Evolutionary conservation across 768 basidiomycete genomes (phyloP).

Genomic region (Zangia roseola): DNA sequence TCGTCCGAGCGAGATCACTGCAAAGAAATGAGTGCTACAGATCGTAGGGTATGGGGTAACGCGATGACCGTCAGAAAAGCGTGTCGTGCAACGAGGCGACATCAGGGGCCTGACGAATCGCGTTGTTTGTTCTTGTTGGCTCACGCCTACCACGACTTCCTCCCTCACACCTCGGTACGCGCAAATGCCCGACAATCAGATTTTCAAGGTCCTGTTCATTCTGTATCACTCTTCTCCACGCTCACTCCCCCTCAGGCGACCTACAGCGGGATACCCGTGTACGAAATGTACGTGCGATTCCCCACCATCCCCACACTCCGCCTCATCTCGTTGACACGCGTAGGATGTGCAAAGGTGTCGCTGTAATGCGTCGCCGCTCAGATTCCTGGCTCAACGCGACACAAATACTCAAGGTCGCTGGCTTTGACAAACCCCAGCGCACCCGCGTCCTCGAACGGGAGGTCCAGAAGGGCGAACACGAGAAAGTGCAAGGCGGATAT

Average conservation of each 20-base stretch:
- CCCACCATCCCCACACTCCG: constrained; percentile 36
- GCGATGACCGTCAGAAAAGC: constrained; percentile 10
- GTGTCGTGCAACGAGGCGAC: constrained; percentile 22
- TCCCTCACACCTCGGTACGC: constrained; percentile 1
- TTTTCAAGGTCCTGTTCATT: constrained; percentile 69
- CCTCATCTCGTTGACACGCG: constrained; percentile 39
- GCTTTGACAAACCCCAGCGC: constrained; percentile 98
- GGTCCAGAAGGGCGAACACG: constrained; percentile 97
- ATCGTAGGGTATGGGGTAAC: constrained; percentile 18
- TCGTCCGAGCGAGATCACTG: background rate
- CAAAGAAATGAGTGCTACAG: background rate
- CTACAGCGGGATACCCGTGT: constrained; percentile 90
- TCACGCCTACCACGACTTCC: constrained; percentile 36
- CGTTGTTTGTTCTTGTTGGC: constrained; percentile 42
- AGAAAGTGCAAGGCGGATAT: constrained; percentile 99
- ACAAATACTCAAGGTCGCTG: constrained; percentile 97
- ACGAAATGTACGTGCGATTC: constrained; percentile 71
- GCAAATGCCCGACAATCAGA: constrained; percentile 77
- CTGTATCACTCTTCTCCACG: background rate
- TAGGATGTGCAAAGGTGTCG: constrained; percentile 94
- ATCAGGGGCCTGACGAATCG: constrained; percentile 23
- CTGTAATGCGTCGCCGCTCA: constrained; percentile 94
- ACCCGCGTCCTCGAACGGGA: constrained; percentile 97
- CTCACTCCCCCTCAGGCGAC: constrained; percentile 59
- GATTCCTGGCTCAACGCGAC: constrained; percentile 99